These are phyloP conservation scores for Fomes fomentarius DNA, from an alignment of 1,284 basidiomycete species.

Conservation along the genomic window DNA sequence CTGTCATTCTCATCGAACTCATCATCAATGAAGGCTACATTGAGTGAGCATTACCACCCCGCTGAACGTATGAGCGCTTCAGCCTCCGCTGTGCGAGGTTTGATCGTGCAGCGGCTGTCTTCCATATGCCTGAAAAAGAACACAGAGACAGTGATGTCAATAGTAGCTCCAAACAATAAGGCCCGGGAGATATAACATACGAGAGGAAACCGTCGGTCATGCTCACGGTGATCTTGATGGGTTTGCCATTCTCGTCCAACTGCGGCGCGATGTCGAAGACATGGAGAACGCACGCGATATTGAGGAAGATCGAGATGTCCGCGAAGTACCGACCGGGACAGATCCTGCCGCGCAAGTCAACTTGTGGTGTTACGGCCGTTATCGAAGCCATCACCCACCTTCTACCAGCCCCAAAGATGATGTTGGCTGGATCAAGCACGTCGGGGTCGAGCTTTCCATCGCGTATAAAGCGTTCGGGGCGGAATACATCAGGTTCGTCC, in stretches of 20 bases:
- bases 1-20: too few species aligned
- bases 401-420: slow-evolving; percentile 8
- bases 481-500: slow-evolving; percentile 1
- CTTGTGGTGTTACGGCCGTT: background rate
- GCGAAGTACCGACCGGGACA: slow-evolving; percentile 25
- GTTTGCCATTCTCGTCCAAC: slow-evolving; percentile 23
- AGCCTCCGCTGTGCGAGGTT: background rate
- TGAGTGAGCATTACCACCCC: too few species aligned
- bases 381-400: background rate
- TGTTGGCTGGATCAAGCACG: background rate
- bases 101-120: slow-evolving; percentile 1
- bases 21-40: too few species aligned
- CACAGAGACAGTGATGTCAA: too few species aligned
- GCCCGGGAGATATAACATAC: background rate
- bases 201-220: background rate
- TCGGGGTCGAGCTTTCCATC: slow-evolving; percentile 2
- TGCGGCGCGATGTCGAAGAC: slow-evolving; percentile 41
- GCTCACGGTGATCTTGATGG: background rate
- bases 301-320: slow-evolving; percentile 40
- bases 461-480: slow-evolving; percentile 7
- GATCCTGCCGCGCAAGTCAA: slow-evolving; percentile 8
- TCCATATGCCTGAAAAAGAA: background rate
- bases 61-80: background rate
- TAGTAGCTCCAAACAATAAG: background rate
- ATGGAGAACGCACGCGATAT: slow-evolving; percentile 44